phyloP scores from a whole-genome alignment of 345 rosid genomes.

The Syzygium grande region DNA sequence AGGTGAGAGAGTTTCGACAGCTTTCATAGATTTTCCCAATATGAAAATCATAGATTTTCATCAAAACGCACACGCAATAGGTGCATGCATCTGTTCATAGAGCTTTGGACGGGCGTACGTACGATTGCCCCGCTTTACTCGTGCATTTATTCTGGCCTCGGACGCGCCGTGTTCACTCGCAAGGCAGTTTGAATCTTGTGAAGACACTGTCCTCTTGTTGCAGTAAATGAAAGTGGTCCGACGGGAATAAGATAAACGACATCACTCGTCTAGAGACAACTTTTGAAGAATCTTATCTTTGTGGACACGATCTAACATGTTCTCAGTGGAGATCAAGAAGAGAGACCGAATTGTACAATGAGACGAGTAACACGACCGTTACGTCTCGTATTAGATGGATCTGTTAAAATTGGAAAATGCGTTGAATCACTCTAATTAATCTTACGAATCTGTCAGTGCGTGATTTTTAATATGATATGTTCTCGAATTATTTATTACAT shows the following conservation, averaged over 20 bases:
- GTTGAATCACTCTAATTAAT: neutral
- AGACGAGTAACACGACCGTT: neutral
- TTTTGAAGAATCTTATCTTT: neutral
- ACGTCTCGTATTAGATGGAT: neutral
- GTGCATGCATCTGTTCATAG: neutral
- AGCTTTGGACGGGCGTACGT: neutral
- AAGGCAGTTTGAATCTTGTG: neutral
- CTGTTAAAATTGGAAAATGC: neutral
- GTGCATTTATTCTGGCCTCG: neutral
- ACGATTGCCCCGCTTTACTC: neutral
- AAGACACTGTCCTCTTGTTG: neutral
- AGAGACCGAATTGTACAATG: neutral
- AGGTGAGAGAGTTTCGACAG: neutral
- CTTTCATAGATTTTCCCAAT: neutral
- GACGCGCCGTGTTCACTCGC: neutral
- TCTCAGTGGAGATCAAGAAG: neutral
- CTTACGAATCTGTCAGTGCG: fast-evolving
- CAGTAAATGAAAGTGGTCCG: neutral
- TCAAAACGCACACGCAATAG: neutral
- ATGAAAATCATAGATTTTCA: neutral
- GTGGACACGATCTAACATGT: neutral
- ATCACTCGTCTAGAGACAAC: neutral
- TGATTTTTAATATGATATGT: fast-evolving
- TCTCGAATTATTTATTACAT: neutral
- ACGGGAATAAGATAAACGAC: neutral